A percentile compares a stretch with the other conserved stretches of the same genome.
Conservation (phyloP, 2,329 filamentous ascomycete genomes). For the Trichoderma koningii region DNA sequence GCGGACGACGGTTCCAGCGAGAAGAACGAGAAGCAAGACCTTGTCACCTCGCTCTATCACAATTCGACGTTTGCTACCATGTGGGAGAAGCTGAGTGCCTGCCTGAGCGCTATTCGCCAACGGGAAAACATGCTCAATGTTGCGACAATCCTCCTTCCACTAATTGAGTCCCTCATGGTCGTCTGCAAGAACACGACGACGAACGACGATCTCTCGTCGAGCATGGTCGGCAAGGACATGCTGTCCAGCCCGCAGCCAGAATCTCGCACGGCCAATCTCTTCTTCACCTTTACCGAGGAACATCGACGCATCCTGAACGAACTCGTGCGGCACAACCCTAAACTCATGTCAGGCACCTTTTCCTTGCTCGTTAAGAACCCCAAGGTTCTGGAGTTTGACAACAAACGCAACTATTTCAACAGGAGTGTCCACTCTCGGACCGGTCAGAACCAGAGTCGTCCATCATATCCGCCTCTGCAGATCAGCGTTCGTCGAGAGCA, state of each 20-base stretch:
- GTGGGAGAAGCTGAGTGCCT: slow-evolving; percentile 90
- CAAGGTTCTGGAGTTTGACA: slow-evolving; percentile 98
- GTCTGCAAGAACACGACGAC: slow-evolving; percentile 97
- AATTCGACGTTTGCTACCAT: slow-evolving; percentile 86
- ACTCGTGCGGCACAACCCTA: slow-evolving; percentile 93
- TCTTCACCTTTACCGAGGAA: slow-evolving; percentile 97
- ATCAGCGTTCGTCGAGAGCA: slow-evolving; percentile 89
- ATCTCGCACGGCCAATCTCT: slow-evolving; percentile 80
- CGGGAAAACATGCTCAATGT: slow-evolving; percentile 96
- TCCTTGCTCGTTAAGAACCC: slow-evolving; percentile 96
- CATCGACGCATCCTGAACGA: slow-evolving; percentile 98
- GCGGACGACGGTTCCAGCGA: slow-evolving; percentile 56
- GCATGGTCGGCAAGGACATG: slow-evolving; percentile 63
- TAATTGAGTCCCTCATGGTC: slow-evolving; percentile 98
- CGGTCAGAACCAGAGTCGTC: slow-evolving; percentile 68
- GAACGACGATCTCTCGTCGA: slow-evolving; percentile 62
- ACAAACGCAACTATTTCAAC: slow-evolving; percentile 99
- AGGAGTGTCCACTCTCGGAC: slow-evolving; percentile 78
- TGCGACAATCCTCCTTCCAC: slow-evolving; percentile 87
- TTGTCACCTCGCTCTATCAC: slow-evolving; percentile 85
- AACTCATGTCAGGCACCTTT: slow-evolving; percentile 98
- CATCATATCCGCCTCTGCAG: slow-evolving; percentile 72
- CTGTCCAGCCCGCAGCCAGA: slow-evolving; percentile 76
- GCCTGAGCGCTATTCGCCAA: slow-evolving; percentile 82
- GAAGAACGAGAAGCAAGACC: slow-evolving; percentile 70